These are phyloP conservation scores for Theileria orientalis DNA, from an alignment of 169 alveolate genomes.

Conservation along the genomic window DNA sequence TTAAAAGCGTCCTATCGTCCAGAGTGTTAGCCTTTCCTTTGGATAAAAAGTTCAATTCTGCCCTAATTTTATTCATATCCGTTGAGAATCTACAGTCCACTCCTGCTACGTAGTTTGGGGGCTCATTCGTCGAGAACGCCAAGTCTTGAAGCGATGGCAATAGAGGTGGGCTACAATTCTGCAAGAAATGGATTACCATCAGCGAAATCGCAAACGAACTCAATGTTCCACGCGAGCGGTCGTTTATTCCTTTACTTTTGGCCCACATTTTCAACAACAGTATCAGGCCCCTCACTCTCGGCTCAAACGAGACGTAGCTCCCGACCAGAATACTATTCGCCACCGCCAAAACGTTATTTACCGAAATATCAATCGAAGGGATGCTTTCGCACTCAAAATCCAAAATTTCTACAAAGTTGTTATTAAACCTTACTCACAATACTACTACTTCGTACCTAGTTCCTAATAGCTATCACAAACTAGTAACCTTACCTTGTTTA, in stretches of 20 bases:
- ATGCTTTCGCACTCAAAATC: slow-evolving; percentile 10
- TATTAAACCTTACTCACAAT: neutral
- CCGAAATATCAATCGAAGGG: slow-evolving; percentile 73
- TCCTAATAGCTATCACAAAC: neutral
- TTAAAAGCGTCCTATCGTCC: slow-evolving; percentile 10
- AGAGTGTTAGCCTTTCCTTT: slow-evolving; percentile 22
- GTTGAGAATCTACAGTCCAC: slow-evolving; percentile 73
- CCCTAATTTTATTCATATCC: slow-evolving; percentile 56
- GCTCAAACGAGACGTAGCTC: slow-evolving; percentile 75
- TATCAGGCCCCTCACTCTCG: slow-evolving; percentile 72
- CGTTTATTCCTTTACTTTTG: slow-evolving; percentile 69
- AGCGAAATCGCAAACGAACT: slow-evolving; percentile 78
- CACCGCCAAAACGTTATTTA: slow-evolving; percentile 77
- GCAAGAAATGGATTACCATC: slow-evolving; percentile 79
- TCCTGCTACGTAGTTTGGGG: slow-evolving; percentile 73
- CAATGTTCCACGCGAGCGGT: slow-evolving; percentile 77
- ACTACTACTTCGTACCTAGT: neutral
- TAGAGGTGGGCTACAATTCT: slow-evolving; percentile 72
- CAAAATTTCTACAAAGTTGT: neutral
- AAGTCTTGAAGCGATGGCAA: slow-evolving; percentile 78
- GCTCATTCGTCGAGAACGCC: slow-evolving; percentile 70
- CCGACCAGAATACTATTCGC: slow-evolving; percentile 74
- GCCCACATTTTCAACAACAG: slow-evolving; percentile 81
- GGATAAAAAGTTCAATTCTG: slow-evolving; percentile 55
- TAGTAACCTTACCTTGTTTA: neutral